Evolutionary conservation across 148 eudicot species (phyloP).

Genomic region (Persicaria tinctoria): DNA sequence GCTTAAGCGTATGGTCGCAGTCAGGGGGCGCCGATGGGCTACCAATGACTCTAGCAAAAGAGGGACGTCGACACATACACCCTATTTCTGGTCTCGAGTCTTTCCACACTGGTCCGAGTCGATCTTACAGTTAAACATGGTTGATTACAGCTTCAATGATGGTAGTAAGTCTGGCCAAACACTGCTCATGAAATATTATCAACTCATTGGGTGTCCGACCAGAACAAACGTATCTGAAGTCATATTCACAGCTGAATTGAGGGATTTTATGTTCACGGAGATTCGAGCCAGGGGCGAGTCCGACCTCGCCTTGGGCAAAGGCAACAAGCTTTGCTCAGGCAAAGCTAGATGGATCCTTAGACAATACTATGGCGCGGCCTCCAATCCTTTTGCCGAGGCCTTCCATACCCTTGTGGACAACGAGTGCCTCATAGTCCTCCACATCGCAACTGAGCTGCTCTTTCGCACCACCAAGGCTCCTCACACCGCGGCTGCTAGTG

Average conservation of each 20-base stretch:
- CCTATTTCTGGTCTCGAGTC: neutral
- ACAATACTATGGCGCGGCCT: neutral
- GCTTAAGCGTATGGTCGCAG: neutral
- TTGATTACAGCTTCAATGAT: neutral
- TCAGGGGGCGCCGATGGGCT: neutral
- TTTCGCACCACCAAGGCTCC: neutral
- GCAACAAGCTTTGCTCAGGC: conserved; percentile 2
- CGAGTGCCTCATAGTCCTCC: conserved; percentile 2
- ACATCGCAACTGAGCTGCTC: conserved; percentile 6
- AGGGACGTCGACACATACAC: neutral
- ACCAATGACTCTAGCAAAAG: neutral
- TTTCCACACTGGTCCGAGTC: conserved; percentile 7
- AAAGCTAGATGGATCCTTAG: neutral
- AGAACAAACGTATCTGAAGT: neutral
- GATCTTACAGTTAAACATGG: neutral
- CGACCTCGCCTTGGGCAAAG: neutral
- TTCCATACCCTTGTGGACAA: neutral
- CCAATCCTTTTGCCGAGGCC: conserved; percentile 2
- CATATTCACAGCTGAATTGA: neutral
- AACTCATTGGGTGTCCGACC: neutral
- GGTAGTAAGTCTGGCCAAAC: neutral
- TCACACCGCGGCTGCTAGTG: neutral
- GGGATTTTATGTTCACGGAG: neutral
- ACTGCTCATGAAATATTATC: neutral
- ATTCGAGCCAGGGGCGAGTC: conserved; percentile 3